Evolutionary conservation across 2,329 filamentous ascomycete species (phyloP).

Genomic region (Fusarium nisikadoi): DNA sequence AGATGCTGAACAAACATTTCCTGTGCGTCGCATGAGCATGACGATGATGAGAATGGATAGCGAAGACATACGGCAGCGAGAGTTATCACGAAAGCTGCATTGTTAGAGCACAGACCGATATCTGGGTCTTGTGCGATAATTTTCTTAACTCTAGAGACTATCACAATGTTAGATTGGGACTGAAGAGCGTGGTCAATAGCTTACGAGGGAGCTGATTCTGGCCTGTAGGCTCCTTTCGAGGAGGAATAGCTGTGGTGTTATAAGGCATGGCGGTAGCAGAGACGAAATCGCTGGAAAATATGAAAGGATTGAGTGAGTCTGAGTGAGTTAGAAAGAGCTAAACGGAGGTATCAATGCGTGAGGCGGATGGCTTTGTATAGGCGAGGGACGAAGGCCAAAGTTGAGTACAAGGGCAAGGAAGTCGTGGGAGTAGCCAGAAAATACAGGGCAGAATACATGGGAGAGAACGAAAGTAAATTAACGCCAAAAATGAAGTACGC

Average conservation of each 20-base stretch:
- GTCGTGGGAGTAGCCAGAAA: neutral
- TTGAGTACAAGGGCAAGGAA: neutral
- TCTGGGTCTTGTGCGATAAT: constrained; percentile 91
- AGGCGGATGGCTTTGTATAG: neutral
- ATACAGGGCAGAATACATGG: neutral
- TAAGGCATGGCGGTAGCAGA: constrained; percentile 75
- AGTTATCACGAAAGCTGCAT: constrained; percentile 93
- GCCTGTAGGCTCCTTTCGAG: constrained; percentile 83
- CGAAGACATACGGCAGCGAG: constrained; percentile 78
- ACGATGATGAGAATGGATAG: neutral
- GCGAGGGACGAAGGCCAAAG: neutral
- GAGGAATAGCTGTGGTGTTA: constrained; percentile 86
- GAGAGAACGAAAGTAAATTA: neutral
- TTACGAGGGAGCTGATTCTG: constrained; percentile 85
- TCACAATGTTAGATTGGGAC: neutral
- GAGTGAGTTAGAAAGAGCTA: constrained; percentile 4
- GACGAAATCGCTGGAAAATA: neutral
- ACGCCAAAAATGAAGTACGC: neutral
- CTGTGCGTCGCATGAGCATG: constrained; percentile 59
- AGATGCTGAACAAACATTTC: constrained; percentile 97
- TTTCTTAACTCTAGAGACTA: constrained; percentile 95
- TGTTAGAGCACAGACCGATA: constrained; percentile 86
- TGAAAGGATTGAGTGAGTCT: neutral
- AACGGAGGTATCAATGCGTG: neutral
- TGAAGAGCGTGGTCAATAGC: constrained; percentile 49